These are phyloP conservation scores for Mucuna pruriens DNA, from an alignment of 306 rosid species.

Conservation along the genomic window DNA sequence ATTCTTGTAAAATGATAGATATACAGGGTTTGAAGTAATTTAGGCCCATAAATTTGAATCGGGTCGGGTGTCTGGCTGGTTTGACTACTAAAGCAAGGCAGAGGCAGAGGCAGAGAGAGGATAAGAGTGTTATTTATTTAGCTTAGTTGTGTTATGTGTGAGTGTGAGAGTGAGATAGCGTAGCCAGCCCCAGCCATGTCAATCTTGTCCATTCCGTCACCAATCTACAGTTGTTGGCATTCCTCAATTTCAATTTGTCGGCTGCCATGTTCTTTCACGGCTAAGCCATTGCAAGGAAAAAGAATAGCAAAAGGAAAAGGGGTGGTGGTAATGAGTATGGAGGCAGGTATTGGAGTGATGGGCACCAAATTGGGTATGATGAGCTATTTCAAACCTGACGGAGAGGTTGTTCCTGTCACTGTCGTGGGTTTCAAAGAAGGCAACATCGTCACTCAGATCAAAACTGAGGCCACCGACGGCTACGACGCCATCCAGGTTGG, in stretches of 20 bases:
- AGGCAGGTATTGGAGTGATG: slow-evolving; percentile 95
- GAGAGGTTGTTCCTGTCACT: slow-evolving; percentile 87
- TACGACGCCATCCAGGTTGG: slow-evolving; percentile 88
- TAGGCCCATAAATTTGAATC: no score
- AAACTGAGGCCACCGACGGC: slow-evolving; percentile 83
- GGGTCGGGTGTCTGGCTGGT: no score
- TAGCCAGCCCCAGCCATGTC: neutral
- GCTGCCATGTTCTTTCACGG: neutral
- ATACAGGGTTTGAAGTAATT: no score
- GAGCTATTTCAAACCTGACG: slow-evolving; percentile 72
- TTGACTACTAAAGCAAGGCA: neutral
- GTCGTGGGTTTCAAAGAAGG: slow-evolving; percentile 96
- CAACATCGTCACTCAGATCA: slow-evolving; percentile 85
- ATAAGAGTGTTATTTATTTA: neutral
- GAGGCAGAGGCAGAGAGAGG: no score
- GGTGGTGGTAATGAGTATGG: slow-evolving; percentile 66
- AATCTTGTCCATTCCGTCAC: slow-evolving; percentile 9
- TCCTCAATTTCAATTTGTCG: slow-evolving; percentile 15
- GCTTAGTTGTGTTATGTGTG: neutral
- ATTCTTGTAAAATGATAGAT: no score
- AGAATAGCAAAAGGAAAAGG: neutral
- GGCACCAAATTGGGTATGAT: slow-evolving; percentile 96
- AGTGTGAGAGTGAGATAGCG: neutral
- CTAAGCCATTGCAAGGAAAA: neutral
- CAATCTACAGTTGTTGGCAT: neutral